Percentiles rank a stretch among this genome's conserved stretches.
These are phyloP conservation scores for Cystobasidium onofrii DNA, from an alignment of 768 basidiomycete species.

Conservation along the genomic window DNA sequence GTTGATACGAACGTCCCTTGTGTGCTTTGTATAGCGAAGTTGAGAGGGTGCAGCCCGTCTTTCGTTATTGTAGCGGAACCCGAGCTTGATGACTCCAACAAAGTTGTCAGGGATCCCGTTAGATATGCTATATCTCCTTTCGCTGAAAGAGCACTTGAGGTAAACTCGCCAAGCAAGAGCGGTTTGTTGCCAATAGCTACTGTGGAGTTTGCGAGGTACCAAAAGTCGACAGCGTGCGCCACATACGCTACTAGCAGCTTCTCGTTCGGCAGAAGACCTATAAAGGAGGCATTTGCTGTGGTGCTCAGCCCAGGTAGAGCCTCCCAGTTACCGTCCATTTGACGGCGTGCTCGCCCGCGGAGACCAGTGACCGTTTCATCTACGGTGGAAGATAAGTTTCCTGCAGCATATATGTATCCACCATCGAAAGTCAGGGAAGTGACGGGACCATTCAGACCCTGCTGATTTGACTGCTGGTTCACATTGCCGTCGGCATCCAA, in stretches of 20 bases:
- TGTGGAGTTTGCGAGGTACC: conserved; percentile 22
- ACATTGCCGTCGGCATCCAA: conserved; percentile 55
- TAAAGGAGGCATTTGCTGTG: conserved; percentile 42
- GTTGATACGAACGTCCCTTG: too few species aligned
- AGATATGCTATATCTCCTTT: not conserved
- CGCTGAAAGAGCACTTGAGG: not conserved
- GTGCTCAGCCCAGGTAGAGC: conserved; percentile 14
- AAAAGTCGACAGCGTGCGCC: not conserved
- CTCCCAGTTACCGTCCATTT: conserved; percentile 35
- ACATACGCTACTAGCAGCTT: conserved; percentile 14
- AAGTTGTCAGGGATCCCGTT: not conserved
- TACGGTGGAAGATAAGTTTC: conserved; percentile 66
- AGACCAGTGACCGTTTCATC: conserved; percentile 66
- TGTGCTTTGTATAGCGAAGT: not conserved
- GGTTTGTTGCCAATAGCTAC: conserved; percentile 8
- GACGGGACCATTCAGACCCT: conserved; percentile 74
- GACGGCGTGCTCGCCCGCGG: conserved; percentile 41
- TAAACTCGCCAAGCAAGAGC: not conserved
- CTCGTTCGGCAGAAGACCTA: not conserved
- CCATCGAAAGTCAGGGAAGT: conserved; percentile 55
- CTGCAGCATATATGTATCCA: conserved; percentile 67
- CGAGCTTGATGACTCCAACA: not conserved
- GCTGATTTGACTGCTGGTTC: conserved; percentile 53
- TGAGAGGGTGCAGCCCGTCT: not conserved
- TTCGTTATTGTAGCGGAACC: not conserved